phyloP scores from a whole-genome alignment of 2,329 filamentous ascomycete genomes.

The Neofusicoccum sp. region DNA sequence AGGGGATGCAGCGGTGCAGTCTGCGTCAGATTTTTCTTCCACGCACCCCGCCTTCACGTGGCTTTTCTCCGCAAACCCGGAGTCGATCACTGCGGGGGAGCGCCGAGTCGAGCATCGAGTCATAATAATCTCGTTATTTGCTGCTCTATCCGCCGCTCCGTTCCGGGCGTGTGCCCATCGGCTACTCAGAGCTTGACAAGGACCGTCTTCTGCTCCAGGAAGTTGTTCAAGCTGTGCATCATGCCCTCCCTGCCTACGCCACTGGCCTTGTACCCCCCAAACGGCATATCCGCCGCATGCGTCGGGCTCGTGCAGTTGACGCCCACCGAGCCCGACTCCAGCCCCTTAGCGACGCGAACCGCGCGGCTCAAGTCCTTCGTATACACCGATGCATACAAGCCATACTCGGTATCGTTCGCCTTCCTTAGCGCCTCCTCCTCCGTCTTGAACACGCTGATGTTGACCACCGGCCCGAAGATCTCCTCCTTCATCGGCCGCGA shows the following conservation, averaged over 20 bases:
- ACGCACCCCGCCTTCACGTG: too few relatives aligned
- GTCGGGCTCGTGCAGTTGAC: conserved; percentile 44
- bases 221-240: conserved; percentile 36
- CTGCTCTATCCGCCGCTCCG: background rate
- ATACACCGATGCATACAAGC: conserved; percentile 41
- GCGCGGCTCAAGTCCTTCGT: conserved; percentile 43
- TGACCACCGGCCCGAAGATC: conserved; percentile 43
- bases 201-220: conserved; percentile 38
- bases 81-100: conserved; percentile 12
- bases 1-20: background rate
- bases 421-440: conserved; percentile 39
- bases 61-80: background rate
- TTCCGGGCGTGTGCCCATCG: background rate
- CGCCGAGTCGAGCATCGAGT: background rate
- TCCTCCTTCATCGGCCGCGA: conserved; percentile 40
- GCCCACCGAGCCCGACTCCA: conserved; percentile 44
- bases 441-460: conserved; percentile 39
- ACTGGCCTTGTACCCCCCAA: conserved; percentile 45
- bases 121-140: background rate
- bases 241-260: conserved; percentile 40
- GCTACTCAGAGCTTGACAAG: conserved; percentile 30
- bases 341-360: conserved; percentile 42
- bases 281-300: conserved; percentile 40
- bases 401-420: conserved; percentile 44
- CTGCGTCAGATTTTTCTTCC: conserved; percentile 1